Base-by-base conservation (phyloP, 2,329 filamentous ascomycete species). In the Fonsecaea erecta region DNA sequence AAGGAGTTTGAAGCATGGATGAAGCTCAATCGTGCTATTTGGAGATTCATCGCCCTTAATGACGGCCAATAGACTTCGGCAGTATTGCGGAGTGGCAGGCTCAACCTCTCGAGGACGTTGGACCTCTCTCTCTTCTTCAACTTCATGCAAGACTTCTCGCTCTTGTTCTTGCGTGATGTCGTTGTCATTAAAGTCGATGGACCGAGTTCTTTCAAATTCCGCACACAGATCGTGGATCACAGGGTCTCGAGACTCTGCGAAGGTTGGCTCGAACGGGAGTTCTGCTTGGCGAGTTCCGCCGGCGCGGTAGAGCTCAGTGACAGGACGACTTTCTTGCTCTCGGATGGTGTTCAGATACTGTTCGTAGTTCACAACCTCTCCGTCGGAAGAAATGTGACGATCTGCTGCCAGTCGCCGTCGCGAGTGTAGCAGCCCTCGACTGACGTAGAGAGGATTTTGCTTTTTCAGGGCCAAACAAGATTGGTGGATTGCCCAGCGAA, bases 141-240 rank as follows among this genome's bases (percentile, higher is more conserved):
- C 81, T 66, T 92, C 88, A 0, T 86, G 86, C 0, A 85, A 80
- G 0, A 92, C 77, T 52, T 69, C 89, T 0, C 88, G 81, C 71
- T 92, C 89, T 68, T 91, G 87, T 63, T 92, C 89, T 70, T 91
- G 87, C 2, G 85, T 77, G 0, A 90, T 74, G 0, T 76, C 75
- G 0, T 78, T 76, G 0, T 77, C 71, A 0, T 73, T 68, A 28
- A 80, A 70, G 1, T 75, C 68, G 0, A 68, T 43, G 2, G 74
- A 67, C 0, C 72, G 73, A 60, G 82, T 80, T 11, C 80, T 73
- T 0, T 66, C 55, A 63, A 80, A 82, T 28, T 77, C 77, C 1
- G 67, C 40, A 11, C 60, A 48, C 56, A 81, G 79, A 18, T 51
- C 24, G 8, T 71, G 60, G 48, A 73, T 65, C 4, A 75, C 73